Evolutionary conservation across 208 protist species (phyloP).

Genomic region (Spongospora subterranea): DNA sequence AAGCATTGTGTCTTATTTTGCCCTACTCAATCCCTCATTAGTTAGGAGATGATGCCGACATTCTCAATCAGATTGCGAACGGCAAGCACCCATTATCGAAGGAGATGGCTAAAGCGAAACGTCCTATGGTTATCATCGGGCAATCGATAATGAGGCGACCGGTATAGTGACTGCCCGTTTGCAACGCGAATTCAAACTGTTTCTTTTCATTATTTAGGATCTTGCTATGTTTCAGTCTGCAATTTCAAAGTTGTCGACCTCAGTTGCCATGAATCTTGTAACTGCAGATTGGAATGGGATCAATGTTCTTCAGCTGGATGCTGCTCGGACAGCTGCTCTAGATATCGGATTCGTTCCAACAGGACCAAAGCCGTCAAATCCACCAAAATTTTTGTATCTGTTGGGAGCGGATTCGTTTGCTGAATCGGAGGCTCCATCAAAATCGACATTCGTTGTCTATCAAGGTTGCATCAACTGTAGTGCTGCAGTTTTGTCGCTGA

Average conservation of each 20-base stretch:
- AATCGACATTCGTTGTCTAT: constrained; percentile 74
- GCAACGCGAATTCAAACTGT: background rate
- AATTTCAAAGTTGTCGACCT: background rate
- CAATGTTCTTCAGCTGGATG: constrained; percentile 58
- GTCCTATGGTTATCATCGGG: constrained; percentile 57
- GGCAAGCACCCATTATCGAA: constrained; percentile 57
- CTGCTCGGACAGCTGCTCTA: constrained; percentile 68
- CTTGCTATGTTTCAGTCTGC: background rate
- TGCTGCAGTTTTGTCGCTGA: background rate
- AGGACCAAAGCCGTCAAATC: background rate
- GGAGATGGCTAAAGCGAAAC: constrained; percentile 1
- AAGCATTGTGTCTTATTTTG: background rate
- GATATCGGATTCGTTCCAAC: constrained; percentile 71
- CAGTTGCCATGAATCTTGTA: background rate
- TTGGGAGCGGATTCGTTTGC: constrained; percentile 67
- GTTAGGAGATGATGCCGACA: constrained; percentile 37
- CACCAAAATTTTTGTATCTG: constrained; percentile 70
- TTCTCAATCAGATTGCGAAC: constrained; percentile 15
- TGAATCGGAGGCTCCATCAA: background rate
- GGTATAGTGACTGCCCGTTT: background rate
- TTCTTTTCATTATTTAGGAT: constrained; percentile 46
- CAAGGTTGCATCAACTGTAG: constrained; percentile 67
- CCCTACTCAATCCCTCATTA: background rate
- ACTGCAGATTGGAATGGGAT: constrained; percentile 64
- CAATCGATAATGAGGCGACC: background rate